Evolutionary conservation across 768 basidiomycete genomes (phyloP), one percentile per base, ranked within the genome.

Genomic region (Xanthoconium stramineum): DNA sequence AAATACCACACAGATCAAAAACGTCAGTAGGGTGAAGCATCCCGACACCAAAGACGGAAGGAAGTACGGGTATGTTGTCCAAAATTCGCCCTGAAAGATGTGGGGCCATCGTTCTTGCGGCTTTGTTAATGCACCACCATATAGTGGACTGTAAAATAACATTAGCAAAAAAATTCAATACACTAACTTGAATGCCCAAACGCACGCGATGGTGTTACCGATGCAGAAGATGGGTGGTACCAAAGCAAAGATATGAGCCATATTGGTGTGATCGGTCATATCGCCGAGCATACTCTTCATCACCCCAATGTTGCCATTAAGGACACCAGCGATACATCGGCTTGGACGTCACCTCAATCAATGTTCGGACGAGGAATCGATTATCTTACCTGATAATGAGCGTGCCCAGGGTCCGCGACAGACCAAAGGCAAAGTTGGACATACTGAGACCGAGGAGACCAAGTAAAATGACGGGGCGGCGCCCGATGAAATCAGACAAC

Each of bases 371-470:
- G 28, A 40, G 7, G 0, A 0, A n/a, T 20, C 13, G 8, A 15
- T 6, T n/a, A 24, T 10, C 43, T 43, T 14, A 80, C 84, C 84
- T 85, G 56, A 83, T 61, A 19, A 86, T 78, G 47, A 87, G 66
- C 24, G 70, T 72, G 67, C 70, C 76, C 57, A 86, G 78, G 12
- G 82, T 82, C 35, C 76, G 75, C 6, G 85, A 85, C 47, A 86
- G 65, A 9, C 86, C 86, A 69, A 88, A 88, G 39, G 71, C 75
- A 7, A 85, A 53, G 70, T 83, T 85, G 1, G 83, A 85, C 1
- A 77, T 42, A 5, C 75, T 72, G 12, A 76, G 69, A 17, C 84
- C 85, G 6, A 81, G 65, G 19, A 86, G 65, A 5, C 85, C 84
- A 9, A 78, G 65, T 17, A 85, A 64, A 24, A 86, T 63, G 24